Conservation (phyloP, 495 filamentous ascomycete genomes). For the Cercophora sp. region DNA sequence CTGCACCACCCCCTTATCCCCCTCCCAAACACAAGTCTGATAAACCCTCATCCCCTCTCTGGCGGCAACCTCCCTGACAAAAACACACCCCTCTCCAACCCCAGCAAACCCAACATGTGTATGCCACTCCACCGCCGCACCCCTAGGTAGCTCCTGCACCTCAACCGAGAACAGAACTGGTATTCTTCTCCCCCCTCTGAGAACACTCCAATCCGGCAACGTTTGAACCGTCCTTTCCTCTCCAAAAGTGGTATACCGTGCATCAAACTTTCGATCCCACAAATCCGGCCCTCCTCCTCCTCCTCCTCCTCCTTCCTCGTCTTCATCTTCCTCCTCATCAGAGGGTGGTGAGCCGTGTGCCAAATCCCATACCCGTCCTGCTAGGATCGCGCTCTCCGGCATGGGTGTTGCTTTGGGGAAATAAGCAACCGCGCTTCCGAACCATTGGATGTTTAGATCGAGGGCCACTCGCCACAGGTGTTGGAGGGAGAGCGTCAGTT, state of each 20-base stretch:
- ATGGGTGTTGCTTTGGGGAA: conserved; percentile 37
- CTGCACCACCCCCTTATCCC: no score
- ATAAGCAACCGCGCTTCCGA: conserved; percentile 70
- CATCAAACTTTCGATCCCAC: conserved; percentile 67
- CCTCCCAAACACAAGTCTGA: no score
- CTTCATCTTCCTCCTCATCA: conserved; percentile 24
- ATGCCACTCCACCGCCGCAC: conserved; percentile 32
- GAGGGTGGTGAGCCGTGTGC: conserved; percentile 28
- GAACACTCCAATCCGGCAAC: conserved; percentile 36
- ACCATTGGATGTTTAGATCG: conserved; percentile 68
- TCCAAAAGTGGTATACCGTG: conserved; percentile 28
- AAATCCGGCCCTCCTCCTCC: conserved; percentile 57
- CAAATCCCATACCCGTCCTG: conserved; percentile 30
- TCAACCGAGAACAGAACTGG: conserved; percentile 71
- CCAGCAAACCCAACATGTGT: conserved; percentile 25
- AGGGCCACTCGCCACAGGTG: conserved; percentile 83
- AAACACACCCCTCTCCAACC: conserved; percentile 11
- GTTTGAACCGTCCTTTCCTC: conserved; percentile 9
- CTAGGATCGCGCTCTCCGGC: conserved; percentile 12
- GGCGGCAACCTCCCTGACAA: not conserved
- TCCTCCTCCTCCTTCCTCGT: conserved; percentile 32
- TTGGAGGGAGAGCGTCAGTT: conserved; percentile 64
- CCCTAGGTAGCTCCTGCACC: conserved; percentile 35
- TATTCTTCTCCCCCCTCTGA: conserved; percentile 18
- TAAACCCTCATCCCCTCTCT: no score